Conservation (phyloP, 2,329 filamentous ascomycete species). For the Aspergillus fumigatiaffinis region DNA sequence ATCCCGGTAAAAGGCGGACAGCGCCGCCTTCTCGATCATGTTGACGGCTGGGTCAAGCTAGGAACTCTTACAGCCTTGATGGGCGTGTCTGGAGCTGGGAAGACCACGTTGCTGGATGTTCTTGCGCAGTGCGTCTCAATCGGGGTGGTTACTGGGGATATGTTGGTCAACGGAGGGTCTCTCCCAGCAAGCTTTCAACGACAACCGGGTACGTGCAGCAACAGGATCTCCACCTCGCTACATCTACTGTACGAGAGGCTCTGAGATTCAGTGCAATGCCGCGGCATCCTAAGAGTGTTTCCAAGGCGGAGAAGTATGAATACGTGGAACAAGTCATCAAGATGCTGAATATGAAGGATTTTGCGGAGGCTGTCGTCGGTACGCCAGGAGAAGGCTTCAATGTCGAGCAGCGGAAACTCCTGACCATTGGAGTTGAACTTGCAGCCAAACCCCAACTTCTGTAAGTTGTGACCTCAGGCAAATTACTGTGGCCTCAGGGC, state of each 20-base stretch:
- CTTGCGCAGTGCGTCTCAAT: slow-evolving; percentile 56
- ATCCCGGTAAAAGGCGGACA: slow-evolving; percentile 50
- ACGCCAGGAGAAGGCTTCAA: slow-evolving; percentile 63
- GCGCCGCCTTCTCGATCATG: slow-evolving; percentile 52
- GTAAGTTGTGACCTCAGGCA: too few relatives aligned
- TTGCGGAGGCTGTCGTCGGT: slow-evolving; percentile 82
- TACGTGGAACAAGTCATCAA: slow-evolving; percentile 81
- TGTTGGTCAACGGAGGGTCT: slow-evolving; percentile 60
- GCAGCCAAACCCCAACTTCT: slow-evolving; percentile 63
- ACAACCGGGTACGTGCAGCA: slow-evolving; percentile 67
- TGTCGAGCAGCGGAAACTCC: slow-evolving; percentile 61
- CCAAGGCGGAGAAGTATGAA: slow-evolving; percentile 69
- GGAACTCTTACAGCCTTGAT: slow-evolving; percentile 41
- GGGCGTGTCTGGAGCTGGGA: slow-evolving; percentile 62
- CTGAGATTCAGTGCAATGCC: slow-evolving; percentile 79
- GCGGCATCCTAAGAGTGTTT: slow-evolving; percentile 69
- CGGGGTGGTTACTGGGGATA: slow-evolving; percentile 62
- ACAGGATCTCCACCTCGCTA: slow-evolving; percentile 73
- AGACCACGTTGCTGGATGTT: slow-evolving; percentile 58
- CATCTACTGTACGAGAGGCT: slow-evolving; percentile 81
- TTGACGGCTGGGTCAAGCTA: slow-evolving; percentile 52
- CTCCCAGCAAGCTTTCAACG: slow-evolving; percentile 58
- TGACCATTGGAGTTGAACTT: slow-evolving; percentile 91
- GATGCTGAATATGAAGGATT: slow-evolving; percentile 82
- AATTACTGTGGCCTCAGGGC: too few relatives aligned